Percentiles rank a stretch among this genome's conserved stretches.
Conservation (phyloP, 208 protist species). For the Trypanosoma caninum region DNA sequence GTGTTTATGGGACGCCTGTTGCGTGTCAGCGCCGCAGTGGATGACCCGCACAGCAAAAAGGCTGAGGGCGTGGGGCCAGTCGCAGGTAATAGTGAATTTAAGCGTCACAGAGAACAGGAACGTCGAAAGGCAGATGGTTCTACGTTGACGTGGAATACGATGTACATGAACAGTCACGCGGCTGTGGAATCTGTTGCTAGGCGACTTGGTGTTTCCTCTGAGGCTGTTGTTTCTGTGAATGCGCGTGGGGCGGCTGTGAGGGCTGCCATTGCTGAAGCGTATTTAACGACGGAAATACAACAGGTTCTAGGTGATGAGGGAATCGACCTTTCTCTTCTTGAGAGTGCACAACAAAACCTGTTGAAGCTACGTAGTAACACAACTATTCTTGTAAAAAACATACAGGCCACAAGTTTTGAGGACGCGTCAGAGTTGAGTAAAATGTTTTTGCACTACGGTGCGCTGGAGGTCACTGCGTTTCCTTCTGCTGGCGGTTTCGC, state of each 20-base stretch:
- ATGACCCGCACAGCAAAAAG: constrained; percentile 74
- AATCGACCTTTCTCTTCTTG: constrained; percentile 67
- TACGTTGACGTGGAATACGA: constrained; percentile 64
- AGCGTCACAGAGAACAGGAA: constrained; percentile 45
- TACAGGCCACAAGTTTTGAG: constrained; percentile 42
- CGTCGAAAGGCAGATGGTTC: constrained; percentile 24
- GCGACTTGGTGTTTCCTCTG: constrained; percentile 51
- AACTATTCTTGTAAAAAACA: constrained; percentile 81
- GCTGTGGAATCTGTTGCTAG: constrained; percentile 71
- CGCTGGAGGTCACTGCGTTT: constrained; percentile 67
- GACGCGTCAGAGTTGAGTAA: constrained; percentile 58
- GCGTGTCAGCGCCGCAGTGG: constrained; percentile 54
- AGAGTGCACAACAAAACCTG: constrained; percentile 52
- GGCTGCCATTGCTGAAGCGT: constrained; percentile 81
- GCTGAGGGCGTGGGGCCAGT: constrained; percentile 20
- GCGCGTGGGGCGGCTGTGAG: constrained; percentile 87
- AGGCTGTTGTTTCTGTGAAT: constrained; percentile 56
- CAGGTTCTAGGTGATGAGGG: constrained; percentile 73
- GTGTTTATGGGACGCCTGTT: constrained; percentile 91
- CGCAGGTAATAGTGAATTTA: constrained; percentile 59
- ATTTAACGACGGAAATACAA: constrained; percentile 73
- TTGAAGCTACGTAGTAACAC: constrained; percentile 75
- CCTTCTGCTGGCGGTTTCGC: constrained; percentile 59
- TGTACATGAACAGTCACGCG: constrained; percentile 81
- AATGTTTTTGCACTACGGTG: constrained; percentile 67